Evolutionary conservation across 2,329 filamentous ascomycete species (phyloP).

Genomic region (Sporothrix pallida): DNA sequence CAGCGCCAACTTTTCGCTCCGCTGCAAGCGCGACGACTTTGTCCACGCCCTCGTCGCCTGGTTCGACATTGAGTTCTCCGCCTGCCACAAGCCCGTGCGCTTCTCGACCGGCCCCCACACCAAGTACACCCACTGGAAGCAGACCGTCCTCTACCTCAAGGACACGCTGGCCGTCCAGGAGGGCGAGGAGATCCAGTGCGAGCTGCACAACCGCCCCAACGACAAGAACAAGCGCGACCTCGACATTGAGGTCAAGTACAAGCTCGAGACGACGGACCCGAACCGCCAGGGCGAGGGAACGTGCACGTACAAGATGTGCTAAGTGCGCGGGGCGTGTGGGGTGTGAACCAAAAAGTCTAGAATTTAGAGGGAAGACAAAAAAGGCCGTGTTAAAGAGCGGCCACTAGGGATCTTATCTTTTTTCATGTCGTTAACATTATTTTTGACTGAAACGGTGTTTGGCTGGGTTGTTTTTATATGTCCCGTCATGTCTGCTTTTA

Average conservation of each 20-base stretch:
- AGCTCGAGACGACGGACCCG: slow-evolving; percentile 75
- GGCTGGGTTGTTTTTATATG: slow-evolving; percentile 17
- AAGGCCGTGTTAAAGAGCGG: background rate
- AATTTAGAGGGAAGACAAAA: background rate
- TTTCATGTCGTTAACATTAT: background rate
- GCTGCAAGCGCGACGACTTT: slow-evolving; percentile 85
- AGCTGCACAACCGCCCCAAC: slow-evolving; percentile 84
- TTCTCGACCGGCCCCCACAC: slow-evolving; percentile 98
- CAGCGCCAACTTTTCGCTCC: slow-evolving; percentile 75
- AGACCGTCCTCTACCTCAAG: slow-evolving; percentile 97
- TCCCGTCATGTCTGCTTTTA: slow-evolving; percentile 13
- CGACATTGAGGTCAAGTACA: slow-evolving; percentile 86
- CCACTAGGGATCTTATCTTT: background rate
- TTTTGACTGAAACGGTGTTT: slow-evolving; percentile 23
- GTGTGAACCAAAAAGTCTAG: background rate
- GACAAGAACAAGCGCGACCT: slow-evolving; percentile 93
- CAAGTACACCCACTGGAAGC: slow-evolving; percentile 99
- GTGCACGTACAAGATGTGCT: slow-evolving; percentile 83
- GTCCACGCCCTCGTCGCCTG: slow-evolving; percentile 95
- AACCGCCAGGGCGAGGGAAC: slow-evolving; percentile 71
- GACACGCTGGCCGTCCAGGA: slow-evolving; percentile 91
- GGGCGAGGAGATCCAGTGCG: slow-evolving; percentile 77
- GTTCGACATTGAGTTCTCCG: slow-evolving; percentile 99
- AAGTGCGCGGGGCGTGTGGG: slow-evolving; percentile 39
- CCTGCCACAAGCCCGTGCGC: slow-evolving; percentile 95